These are phyloP conservation scores for Fusarium clavum DNA, from an alignment of 2,329 filamentous ascomycete species.

Conservation along the genomic window DNA sequence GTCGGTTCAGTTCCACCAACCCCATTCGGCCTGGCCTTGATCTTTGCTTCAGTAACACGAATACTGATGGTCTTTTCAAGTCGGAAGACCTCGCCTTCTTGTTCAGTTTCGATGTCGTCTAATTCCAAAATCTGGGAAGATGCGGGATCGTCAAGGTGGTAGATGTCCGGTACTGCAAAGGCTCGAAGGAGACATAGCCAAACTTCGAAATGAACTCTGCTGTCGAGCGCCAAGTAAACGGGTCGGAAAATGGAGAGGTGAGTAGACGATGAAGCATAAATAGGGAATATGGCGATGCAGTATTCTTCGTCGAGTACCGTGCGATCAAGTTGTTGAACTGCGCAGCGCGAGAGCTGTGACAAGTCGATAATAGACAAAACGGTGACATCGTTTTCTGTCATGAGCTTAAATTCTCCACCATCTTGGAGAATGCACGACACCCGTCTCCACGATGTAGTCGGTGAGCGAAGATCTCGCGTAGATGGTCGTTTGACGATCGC, in stretches of 20 bases:
- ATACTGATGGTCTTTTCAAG: constrained; percentile 71
- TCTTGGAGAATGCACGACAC: constrained; percentile 95
- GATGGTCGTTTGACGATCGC: constrained; percentile 69
- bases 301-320: constrained; percentile 94
- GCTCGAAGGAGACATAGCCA: constrained; percentile 94
- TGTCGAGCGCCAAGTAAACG: constrained; percentile 89
- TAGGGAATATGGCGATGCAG: constrained; percentile 95
- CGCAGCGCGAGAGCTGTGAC: constrained; percentile 87
- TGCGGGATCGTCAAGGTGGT: constrained; percentile 68
- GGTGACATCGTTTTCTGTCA: constrained; percentile 85
- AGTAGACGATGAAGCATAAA: constrained; percentile 81
- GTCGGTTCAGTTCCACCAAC: constrained; percentile 35
- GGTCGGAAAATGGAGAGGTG: constrained; percentile 84
- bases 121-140: constrained; percentile 58
- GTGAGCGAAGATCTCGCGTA: constrained; percentile 65
- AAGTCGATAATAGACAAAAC: constrained; percentile 87
- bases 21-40: constrained; percentile 56
- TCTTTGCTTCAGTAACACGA: constrained; percentile 71
- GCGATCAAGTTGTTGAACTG: constrained; percentile 88
- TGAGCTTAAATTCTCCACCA: constrained; percentile 92
- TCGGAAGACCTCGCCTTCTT: constrained; percentile 65
- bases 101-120: constrained; percentile 53
- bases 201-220: constrained; percentile 90
- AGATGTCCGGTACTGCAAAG: constrained; percentile 92
- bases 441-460: constrained; percentile 78